These are phyloP conservation scores for Fusarium circinatum DNA, from an alignment of 2,329 filamentous ascomycete species.

Conservation along the genomic window DNA sequence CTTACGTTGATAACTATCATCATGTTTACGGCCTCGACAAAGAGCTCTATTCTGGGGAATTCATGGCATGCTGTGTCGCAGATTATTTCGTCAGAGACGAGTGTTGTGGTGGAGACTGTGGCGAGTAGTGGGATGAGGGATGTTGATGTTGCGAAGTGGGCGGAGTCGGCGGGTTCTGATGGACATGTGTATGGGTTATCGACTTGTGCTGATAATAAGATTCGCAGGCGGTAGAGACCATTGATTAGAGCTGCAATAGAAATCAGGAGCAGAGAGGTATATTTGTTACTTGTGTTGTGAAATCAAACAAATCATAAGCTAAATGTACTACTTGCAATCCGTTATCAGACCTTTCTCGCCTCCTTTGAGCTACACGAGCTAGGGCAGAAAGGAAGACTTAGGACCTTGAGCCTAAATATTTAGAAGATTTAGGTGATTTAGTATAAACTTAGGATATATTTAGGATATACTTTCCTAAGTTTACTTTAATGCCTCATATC, in stretches of 20 bases:
- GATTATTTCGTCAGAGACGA: constrained; percentile 9
- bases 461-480: not conserved
- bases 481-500: no score
- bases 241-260: fast-evolving
- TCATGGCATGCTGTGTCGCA: constrained; percentile 22
- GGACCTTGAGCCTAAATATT: fast-evolving
- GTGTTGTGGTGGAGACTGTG: not conserved
- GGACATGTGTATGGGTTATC: not conserved
- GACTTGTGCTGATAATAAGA: not conserved
- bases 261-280: fast-evolving
- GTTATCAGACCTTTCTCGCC: fast-evolving
- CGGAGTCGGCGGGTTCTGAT: not conserved
- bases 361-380: not conserved
- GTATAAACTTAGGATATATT: not conserved
- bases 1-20: not conserved
- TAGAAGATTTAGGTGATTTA: fast-evolving
- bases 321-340: fast-evolving
- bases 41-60: not conserved
- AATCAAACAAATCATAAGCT: fast-evolving
- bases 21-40: not conserved
- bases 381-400: fast-evolving
- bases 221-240: not conserved
- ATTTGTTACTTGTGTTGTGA: fast-evolving
- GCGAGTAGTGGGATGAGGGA: not conserved
- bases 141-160: constrained; percentile 8